Percentiles rank a stretch among this genome's conserved stretches.
Evolutionary conservation across 1,139 yeast genomes (phyloP).

Genomic region (Meyerozyma athensensis): DNA sequence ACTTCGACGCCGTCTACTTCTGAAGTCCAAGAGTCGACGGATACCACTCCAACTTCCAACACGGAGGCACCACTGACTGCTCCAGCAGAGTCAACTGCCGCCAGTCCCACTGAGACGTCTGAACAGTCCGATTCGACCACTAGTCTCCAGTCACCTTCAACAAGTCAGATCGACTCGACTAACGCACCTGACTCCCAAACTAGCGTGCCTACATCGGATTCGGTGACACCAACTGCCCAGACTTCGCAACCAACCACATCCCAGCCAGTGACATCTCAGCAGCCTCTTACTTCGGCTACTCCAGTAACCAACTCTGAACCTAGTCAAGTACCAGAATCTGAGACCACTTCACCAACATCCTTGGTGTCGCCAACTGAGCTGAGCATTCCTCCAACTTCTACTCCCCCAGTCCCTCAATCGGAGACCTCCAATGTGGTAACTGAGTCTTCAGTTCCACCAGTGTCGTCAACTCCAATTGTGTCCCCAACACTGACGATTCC

Average conservation of each 20-base stretch:
- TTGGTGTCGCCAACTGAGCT: neutral
- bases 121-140: neutral
- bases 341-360: neutral
- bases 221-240: neutral
- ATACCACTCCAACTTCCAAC: too few species aligned
- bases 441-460: neutral
- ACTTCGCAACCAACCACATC: too few species aligned
- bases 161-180: too few species aligned
- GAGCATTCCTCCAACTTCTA: neutral
- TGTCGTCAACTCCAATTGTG: conserved; percentile 3
- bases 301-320: neutral
- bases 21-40: neutral
- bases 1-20: neutral
- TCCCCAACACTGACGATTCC: conserved; percentile 1
- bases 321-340: neutral
- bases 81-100: neutral
- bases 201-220: neutral
- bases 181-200: too few species aligned
- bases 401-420: conserved; percentile 5
- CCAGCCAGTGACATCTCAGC: too few species aligned
- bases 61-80: neutral
- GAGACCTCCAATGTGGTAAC: conserved; percentile 2
- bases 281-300: too few species aligned
- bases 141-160: neutral
- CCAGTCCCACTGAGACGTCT: neutral